Conservation (phyloP, 257 asterid species). For the Nicotiana paniculata region DNA sequence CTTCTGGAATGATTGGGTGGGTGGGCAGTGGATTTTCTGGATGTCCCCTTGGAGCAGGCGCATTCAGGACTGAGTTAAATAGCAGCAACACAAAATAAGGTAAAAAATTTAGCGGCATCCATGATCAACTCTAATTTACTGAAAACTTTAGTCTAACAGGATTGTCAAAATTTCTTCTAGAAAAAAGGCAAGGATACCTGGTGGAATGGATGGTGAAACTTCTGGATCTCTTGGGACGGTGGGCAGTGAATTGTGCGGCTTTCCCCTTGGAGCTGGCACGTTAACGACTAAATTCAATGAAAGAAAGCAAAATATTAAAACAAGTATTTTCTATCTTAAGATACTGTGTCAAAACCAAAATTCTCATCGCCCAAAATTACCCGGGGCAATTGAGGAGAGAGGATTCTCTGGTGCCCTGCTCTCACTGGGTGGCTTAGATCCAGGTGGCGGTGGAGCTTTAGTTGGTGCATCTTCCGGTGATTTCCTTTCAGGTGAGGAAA, state of each 20-base stretch:
- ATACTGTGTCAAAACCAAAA: background rate
- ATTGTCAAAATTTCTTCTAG: background rate
- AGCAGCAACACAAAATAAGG: background rate
- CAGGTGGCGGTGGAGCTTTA: constrained; percentile 27
- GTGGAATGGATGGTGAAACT: constrained; percentile 39
- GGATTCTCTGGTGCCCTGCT: constrained; percentile 31
- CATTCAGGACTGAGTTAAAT: constrained; percentile 7
- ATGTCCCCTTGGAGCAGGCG: constrained; percentile 12
- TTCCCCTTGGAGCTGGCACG: constrained; percentile 26
- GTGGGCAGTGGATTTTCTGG: constrained; percentile 16
- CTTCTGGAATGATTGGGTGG: constrained; percentile 4
- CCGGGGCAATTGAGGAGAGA: background rate
- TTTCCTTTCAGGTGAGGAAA: constrained; percentile 34
- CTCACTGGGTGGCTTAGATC: constrained; percentile 35
- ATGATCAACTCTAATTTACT: constrained; percentile 4
- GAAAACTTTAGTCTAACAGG: constrained; percentile 10
- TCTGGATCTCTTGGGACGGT: constrained; percentile 20
- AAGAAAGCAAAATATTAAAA: background rate
- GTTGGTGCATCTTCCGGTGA: constrained; percentile 36
- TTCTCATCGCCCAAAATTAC: background rate
- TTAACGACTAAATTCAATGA: constrained; percentile 20
- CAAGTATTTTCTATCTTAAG: background rate
- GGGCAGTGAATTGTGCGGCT: constrained; percentile 30
- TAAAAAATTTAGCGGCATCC: constrained; percentile 4
- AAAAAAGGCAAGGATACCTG: constrained; percentile 24